Evolutionary conservation across 2,329 filamentous ascomycete species (phyloP), one percentile per base, ranked within the genome.

Genomic region (Anthostomella pinea): DNA sequence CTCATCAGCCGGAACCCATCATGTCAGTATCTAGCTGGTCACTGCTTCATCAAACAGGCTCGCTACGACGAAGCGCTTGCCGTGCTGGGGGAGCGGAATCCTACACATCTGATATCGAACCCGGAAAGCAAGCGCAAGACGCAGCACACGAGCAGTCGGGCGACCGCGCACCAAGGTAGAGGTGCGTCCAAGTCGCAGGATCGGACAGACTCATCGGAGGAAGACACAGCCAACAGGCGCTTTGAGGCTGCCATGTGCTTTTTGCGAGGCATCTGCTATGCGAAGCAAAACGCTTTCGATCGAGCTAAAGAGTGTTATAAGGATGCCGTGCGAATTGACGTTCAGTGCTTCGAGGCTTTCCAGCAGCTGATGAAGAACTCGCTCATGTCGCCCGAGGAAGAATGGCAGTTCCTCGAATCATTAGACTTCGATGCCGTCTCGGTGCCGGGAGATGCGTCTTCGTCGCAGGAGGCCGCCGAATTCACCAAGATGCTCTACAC

Each of bases 171-270:
- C 28, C 38, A 48, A 11, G 46, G 46, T 7, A 52, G 52, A 24
- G 47, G 38, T 11, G 39, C 40, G 3, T 38, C 51, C 3, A 57
- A 47, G 32, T 22, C 44, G 4, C 49, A 50, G 3, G 46, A 54
- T n/a, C 46, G 49, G 8, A 59, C 63, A 13, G 64, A 54, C n/a
- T 52, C 54, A 3, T 59, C 56, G 2, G 68, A 79, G 35, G 87
- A 91, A 50, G 84, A 91, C 48, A 72, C 77, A 7, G 78, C 76
- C 26, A 87, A 85, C 57, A 72, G 95, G 40, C 83, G 87, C 41
- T 95, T 93, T 53, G 91, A 98, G 66, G 93, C 93, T 0, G 88
- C 85, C 57, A 98, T 98, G 90, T 98, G 93, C 67, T 95, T 95
- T 60, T 69, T 98, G 34, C 77, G 93, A 16, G 93, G 93, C 5